phyloP scores from a whole-genome alignment of 192 early-diverging fungal species.

The Funneliformis geosporum region DNA sequence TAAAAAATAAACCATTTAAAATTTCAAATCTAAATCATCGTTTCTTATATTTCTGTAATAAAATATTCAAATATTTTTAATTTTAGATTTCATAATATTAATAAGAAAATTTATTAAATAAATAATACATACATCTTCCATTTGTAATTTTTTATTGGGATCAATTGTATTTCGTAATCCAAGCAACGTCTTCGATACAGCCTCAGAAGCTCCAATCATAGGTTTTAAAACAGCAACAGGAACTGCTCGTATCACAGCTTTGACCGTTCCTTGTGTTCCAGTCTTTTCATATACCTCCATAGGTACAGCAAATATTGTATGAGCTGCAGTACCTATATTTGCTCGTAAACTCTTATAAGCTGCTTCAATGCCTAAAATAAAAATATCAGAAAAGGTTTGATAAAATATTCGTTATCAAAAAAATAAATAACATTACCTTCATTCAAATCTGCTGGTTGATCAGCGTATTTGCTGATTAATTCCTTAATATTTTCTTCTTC shows the following conservation, averaged over 20 bases:
- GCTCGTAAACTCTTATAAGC: conserved; percentile 79
- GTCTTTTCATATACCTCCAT: conserved; percentile 74
- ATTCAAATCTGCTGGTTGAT: conserved; percentile 80
- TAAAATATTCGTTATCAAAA: neutral
- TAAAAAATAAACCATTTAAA: too few species aligned
- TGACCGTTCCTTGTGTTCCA: conserved; percentile 56
- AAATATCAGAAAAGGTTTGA: neutral
- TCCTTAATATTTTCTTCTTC: conserved; percentile 31
- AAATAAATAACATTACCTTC: conserved; percentile 51
- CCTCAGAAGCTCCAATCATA: conserved; percentile 94
- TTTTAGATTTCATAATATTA: neutral
- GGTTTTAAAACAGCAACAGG: conserved; percentile 92
- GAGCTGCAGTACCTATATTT: conserved; percentile 80
- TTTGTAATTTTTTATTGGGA: conserved; percentile 70
- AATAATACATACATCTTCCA: conserved; percentile 68
- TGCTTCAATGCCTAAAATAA: conserved; percentile 61
- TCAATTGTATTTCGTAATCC: conserved; percentile 92
- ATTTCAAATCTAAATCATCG: conserved; percentile 1
- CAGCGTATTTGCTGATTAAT: conserved; percentile 75
- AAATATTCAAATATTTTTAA: neutral
- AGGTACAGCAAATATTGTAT: conserved; percentile 89
- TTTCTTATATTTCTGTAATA: conserved; percentile 30
- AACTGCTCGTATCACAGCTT: conserved; percentile 74
- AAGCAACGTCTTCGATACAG: conserved; percentile 86
- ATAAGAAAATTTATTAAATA: neutral